Evolutionary conservation across 2,329 filamentous ascomycete species (phyloP).

Genomic region (Penicillium aurantiogriseum): DNA sequence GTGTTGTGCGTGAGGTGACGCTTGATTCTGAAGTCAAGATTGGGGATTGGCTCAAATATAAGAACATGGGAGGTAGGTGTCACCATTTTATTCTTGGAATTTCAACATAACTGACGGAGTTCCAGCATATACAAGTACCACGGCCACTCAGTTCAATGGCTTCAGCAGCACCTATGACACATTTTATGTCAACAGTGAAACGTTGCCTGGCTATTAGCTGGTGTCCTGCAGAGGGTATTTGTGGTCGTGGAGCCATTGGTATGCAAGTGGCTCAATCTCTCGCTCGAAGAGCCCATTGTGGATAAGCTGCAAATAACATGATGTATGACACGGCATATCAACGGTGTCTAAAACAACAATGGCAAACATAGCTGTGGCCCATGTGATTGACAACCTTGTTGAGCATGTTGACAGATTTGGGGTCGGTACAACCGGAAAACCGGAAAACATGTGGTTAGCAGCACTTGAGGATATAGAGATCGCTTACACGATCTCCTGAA

Average conservation of each 20-base stretch:
- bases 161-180: conserved; percentile 16
- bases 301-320: background rate
- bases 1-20: conserved; percentile 15
- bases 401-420: background rate
- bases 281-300: background rate
- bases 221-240: background rate
- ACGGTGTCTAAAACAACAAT: background rate
- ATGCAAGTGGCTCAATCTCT: background rate
- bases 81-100: background rate
- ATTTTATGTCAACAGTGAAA: conserved; percentile 30
- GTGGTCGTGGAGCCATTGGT: background rate
- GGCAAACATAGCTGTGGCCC: background rate
- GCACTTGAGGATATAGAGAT: background rate
- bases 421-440: background rate
- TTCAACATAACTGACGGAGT: background rate
- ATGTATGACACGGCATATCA: background rate
- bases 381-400: too few species aligned
- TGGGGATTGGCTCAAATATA: conserved; percentile 30
- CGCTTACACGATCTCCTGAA: background rate
- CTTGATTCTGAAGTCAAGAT: conserved; percentile 20
- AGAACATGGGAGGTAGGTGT: conserved; percentile 31
- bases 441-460: background rate
- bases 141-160: conserved; percentile 27
- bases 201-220: conserved; percentile 1
- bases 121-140: conserved; percentile 6